Percentiles rank a stretch among this genome's conserved stretches.
Evolutionary conservation across 306 rosid species (phyloP).

Genomic region (Gynostemma pentaphyllum): DNA sequence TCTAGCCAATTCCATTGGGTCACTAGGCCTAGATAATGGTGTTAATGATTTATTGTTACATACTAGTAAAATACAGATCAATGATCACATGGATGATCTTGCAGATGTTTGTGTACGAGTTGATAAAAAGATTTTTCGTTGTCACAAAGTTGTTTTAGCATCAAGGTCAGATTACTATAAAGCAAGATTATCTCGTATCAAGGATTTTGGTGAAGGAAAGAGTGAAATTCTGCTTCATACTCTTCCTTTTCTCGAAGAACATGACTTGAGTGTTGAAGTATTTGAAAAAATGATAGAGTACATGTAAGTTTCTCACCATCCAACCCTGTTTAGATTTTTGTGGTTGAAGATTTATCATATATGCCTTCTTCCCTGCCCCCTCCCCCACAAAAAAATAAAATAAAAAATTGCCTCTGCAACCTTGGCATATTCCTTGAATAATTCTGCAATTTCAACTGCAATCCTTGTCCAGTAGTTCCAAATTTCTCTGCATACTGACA

Average conservation of each 20-base stretch:
- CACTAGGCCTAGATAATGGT: constrained; percentile 22
- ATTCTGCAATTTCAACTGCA: not conserved
- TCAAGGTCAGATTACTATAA: constrained; percentile 88
- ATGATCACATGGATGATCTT: constrained; percentile 43
- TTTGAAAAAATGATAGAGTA: constrained; percentile 84
- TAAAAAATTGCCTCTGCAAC: not conserved
- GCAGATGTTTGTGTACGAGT: constrained; percentile 77
- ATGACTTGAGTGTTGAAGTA: constrained; percentile 62
- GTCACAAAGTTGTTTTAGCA: constrained; percentile 88
- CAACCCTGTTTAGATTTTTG: not conserved
- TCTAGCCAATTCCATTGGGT: constrained; percentile 41
- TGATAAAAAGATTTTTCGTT: constrained; percentile 45
- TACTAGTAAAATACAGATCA: constrained; percentile 32
- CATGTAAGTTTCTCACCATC: constrained; percentile 47
- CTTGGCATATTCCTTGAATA: not conserved
- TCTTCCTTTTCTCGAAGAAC: constrained; percentile 81
- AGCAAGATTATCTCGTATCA: constrained; percentile 73
- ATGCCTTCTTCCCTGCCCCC: too few relatives aligned
- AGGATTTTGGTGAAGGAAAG: constrained; percentile 70
- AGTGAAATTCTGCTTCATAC: constrained; percentile 25
- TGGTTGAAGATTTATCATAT: not conserved
- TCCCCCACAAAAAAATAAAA: too few relatives aligned
- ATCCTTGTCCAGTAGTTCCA: not conserved
- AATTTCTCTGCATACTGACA: constrained; percentile 9
- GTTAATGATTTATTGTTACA: constrained; percentile 21